Base-by-base conservation (phyloP, 176 grass and related monocot species). In the Ampelocalamus luodianensis region DNA sequence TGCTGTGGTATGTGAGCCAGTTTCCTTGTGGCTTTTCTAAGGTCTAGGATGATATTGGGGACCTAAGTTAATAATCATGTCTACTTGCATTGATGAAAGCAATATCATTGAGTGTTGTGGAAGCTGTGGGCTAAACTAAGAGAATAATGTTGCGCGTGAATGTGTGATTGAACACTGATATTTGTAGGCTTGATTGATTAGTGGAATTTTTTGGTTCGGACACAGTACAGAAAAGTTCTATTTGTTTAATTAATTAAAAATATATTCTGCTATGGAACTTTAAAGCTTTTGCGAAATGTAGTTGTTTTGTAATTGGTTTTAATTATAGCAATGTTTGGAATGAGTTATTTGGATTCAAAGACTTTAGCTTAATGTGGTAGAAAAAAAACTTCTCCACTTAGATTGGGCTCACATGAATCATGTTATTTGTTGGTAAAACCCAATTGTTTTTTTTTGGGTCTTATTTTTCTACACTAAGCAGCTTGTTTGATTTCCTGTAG, bases 331-430 rank as follows among this genome's bases (percentile, higher is more conserved):
- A 46, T 42, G 26, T 55, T 72, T 83, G 65, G 48, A 27, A 64
- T 46, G 38, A 67, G 24, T 16, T 65, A 54, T 34, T 78, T 56
- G n/a, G 22, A 58, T 43, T 55, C 12, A 4, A 65, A 36, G 6
- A 6, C 20, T 78, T 72, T 36, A 78, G 12, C 36, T 72, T 75
- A 32, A 23, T 78, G 29, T 36, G 22, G 54, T 56, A 36, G n/a
- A 36, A 32, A 49, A n/a, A 80, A 79, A 72, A 65, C 18, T 75
- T 14, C 36, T 61, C 38, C 79, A 82, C 27, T 64, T 48, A 54
- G 32, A 44, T 10, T 43, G 17, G 44, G 58, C 10, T 78, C 5
- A 54, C 27, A 6, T 55, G 18, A 42, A 69, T 40, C 74, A 43
- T 71, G 26, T 51, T 26, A 9, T 76, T 27, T 78, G 20, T 70